phyloP scores from a whole-genome alignment of 306 rosid genomes.

The Canavalia gladiata region DNA sequence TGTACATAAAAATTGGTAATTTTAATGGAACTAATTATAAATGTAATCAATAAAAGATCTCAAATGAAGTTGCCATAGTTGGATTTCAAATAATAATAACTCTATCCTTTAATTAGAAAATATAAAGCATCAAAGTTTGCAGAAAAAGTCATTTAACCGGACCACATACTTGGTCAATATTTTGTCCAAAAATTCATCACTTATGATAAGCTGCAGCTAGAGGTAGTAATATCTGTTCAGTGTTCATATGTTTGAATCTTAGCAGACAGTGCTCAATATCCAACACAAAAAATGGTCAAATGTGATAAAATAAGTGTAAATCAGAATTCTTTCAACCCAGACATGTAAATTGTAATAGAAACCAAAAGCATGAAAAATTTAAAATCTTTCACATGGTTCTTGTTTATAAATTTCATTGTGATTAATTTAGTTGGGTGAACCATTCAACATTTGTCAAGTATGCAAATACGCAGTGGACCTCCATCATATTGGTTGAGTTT shows the following conservation, averaged over 20 bases:
- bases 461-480: background rate
- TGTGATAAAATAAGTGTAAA: slow-evolving; percentile 16
- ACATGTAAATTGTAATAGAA: too few relatives aligned
- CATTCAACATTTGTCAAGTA: background rate
- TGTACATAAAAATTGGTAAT: slow-evolving; percentile 1
- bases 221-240: slow-evolving; percentile 28
- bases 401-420: background rate
- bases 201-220: slow-evolving; percentile 13
- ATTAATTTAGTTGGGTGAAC: background rate
- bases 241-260: slow-evolving; percentile 1
- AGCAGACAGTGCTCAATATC: background rate
- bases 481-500: background rate
- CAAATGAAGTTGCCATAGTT: slow-evolving; percentile 8
- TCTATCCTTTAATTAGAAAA: background rate
- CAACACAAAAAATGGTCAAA: background rate
- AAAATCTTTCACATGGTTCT: background rate
- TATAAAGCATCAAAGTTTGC: slow-evolving; percentile 8
- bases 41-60: slow-evolving; percentile 13
- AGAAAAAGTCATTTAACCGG: background rate
- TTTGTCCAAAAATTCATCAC: background rate
- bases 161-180: background rate
- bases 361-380: background rate
- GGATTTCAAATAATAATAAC: background rate
- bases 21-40: background rate
- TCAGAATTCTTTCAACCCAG: background rate